Percentiles rank a stretch among this genome's conserved stretches.
These are phyloP conservation scores for Pythium vanterpoolii DNA, from an alignment of 352 stramenopile genomes.

Conservation along the genomic window DNA sequence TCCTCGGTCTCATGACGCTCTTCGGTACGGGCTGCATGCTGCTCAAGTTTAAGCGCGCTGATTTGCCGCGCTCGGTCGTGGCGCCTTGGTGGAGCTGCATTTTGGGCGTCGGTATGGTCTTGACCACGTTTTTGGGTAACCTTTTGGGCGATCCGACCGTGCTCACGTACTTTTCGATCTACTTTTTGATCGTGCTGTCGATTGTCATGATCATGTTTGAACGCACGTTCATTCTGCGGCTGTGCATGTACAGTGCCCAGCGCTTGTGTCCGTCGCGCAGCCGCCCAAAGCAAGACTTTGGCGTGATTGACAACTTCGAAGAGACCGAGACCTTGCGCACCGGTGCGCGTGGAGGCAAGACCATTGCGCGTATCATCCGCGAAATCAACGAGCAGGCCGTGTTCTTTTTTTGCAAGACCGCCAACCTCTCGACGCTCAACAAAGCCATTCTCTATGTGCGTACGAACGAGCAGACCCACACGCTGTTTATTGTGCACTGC, in stretches of 20 bases:
- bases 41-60: constrained; percentile 93
- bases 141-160: constrained; percentile 82
- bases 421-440: constrained; percentile 93
- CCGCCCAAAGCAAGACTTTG: constrained; percentile 23
- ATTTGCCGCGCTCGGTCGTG: constrained; percentile 83
- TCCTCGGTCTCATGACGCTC: constrained; percentile 93
- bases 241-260: constrained; percentile 78
- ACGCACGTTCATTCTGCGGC: constrained; percentile 80
- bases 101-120: constrained; percentile 75
- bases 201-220: constrained; percentile 90
- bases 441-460: constrained; percentile 95
- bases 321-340: constrained; percentile 64
- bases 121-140: constrained; percentile 84
- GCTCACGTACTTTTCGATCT: constrained; percentile 88
- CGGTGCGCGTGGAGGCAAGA: constrained; percentile 77
- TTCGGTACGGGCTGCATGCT: constrained; percentile 93
- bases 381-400: constrained; percentile 89
- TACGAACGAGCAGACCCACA: constrained; percentile 91
- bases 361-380: constrained; percentile 79
- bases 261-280: constrained; percentile 68
- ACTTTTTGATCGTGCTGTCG: constrained; percentile 77
- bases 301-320: constrained; percentile 30
- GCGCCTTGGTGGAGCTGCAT: constrained; percentile 88
- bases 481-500: constrained; percentile 91
- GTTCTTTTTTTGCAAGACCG: constrained; percentile 93